A percentile compares a stretch with the other conserved stretches of the same genome.
These are phyloP conservation scores for Datura wrightii DNA, from an alignment of 257 asterid genomes.

Conservation along the genomic window DNA sequence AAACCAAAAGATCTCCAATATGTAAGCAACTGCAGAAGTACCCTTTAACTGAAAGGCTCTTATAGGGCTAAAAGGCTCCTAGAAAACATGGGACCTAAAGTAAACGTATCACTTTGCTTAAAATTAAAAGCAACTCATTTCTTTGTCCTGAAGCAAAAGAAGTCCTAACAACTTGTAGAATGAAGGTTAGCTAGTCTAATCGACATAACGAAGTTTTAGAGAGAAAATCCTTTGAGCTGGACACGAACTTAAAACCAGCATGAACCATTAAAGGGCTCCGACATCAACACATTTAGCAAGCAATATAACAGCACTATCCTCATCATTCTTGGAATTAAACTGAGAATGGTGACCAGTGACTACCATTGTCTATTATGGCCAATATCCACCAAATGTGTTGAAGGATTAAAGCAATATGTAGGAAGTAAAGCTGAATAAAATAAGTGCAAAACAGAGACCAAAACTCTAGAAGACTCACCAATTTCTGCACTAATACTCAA, in stretches of 20 bases:
- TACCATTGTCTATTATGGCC: neutral
- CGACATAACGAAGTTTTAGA: neutral
- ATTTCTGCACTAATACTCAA: conserved; percentile 4
- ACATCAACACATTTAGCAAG: conserved; percentile 3
- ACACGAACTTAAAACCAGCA: neutral
- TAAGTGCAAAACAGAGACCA: conserved; percentile 9
- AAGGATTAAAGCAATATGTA: neutral
- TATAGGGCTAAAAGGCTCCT: neutral
- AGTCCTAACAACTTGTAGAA: conserved; percentile 2
- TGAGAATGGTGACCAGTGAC: neutral
- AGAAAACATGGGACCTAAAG: neutral
- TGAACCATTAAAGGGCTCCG: neutral
- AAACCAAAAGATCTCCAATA: neutral
- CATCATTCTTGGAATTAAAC: neutral
- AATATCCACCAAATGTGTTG: neutral
- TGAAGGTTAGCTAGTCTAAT: neutral
- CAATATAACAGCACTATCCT: conserved; percentile 5
- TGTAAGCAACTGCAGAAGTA: conserved; percentile 13
- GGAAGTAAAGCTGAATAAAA: neutral
- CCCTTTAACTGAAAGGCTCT: neutral
- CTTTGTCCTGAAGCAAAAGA: neutral
- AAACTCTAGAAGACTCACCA: neutral
- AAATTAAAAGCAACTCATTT: neutral
- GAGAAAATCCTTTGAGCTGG: neutral
- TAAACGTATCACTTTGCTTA: neutral